phyloP scores from a whole-genome alignment of 441 rosid genomes.

The Croton setiger region DNA sequence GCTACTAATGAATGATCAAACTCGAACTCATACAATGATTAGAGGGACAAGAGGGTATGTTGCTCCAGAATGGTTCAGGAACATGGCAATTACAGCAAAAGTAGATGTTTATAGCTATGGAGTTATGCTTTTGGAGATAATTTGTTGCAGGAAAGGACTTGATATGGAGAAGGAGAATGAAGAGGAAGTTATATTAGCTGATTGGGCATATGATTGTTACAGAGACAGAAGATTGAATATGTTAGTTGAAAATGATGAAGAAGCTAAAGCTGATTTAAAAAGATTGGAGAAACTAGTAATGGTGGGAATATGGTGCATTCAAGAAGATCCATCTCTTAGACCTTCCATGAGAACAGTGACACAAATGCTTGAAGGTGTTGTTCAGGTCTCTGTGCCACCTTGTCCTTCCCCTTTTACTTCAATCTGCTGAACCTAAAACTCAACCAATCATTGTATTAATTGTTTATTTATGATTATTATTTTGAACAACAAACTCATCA shows the following conservation, averaged over 20 bases:
- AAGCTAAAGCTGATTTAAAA: conserved; percentile 16
- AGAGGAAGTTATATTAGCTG: conserved; percentile 3
- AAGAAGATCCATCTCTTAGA: conserved; percentile 24
- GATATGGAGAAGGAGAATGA: conserved; percentile 4
- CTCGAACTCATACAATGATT: conserved; percentile 20
- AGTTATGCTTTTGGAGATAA: conserved; percentile 29
- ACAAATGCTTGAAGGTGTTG: conserved; percentile 25
- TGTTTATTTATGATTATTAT: no score
- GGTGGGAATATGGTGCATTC: conserved; percentile 26
- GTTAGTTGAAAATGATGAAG: conserved; percentile 19
- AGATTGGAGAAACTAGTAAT: conserved; percentile 17
- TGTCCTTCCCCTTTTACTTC: not conserved
- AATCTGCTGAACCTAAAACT: conserved; percentile 1
- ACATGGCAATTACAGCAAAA: conserved; percentile 23
- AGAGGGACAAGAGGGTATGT: conserved; percentile 29
- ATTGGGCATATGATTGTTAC: conserved; percentile 24
- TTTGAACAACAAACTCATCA: no score
- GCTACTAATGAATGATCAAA: conserved; percentile 20
- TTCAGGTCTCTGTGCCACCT: conserved; percentile 24
- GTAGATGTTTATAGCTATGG: conserved; percentile 37
- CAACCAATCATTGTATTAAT: not conserved
- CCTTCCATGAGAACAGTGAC: conserved; percentile 28
- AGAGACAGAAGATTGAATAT: not conserved
- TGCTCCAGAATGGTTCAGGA: conserved; percentile 36
- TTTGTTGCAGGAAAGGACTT: conserved; percentile 21